Evolutionary conservation across 1,284 basidiomycete genomes (phyloP).

Genomic region (Polyporus tsugae): DNA sequence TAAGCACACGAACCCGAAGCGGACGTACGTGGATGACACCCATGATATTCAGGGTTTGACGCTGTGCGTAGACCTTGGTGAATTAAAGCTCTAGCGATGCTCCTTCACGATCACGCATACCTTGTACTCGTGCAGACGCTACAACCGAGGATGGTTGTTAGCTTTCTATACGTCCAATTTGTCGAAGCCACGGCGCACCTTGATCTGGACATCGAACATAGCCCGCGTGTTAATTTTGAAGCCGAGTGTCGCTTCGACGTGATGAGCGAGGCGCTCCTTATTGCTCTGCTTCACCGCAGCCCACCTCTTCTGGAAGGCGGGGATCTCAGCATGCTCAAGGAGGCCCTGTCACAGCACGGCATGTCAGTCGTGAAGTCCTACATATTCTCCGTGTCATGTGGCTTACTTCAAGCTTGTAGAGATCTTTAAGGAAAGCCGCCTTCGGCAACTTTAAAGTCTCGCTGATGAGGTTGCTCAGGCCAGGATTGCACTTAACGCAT

Average conservation of each 20-base stretch:
- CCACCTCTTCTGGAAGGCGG: conserved; percentile 81
- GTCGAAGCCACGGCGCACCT: conserved; percentile 54
- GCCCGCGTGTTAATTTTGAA: conserved; percentile 80
- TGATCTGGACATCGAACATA: conserved; percentile 93
- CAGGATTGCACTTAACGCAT: conserved; percentile 79
- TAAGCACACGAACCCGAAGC: not conserved
- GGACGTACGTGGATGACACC: conserved; percentile 83
- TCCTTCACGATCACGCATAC: conserved; percentile 40
- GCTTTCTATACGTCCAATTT: conserved; percentile 9
- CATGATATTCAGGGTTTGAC: conserved; percentile 86
- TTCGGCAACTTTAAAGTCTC: conserved; percentile 81
- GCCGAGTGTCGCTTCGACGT: conserved; percentile 81
- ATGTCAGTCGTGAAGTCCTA: not conserved
- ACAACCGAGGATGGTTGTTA: conserved; percentile 19
- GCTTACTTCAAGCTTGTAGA: conserved; percentile 64
- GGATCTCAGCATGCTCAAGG: conserved; percentile 73
- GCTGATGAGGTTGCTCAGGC: conserved; percentile 84
- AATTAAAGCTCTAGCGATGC: conserved; percentile 11
- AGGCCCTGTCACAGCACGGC: conserved; percentile 49
- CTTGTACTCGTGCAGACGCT: conserved; percentile 91
- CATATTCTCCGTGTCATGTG: too few relatives aligned
- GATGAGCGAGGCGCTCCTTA: conserved; percentile 84
- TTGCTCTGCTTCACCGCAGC: conserved; percentile 86
- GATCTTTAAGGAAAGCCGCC: conserved; percentile 81
- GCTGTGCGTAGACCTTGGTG: conserved; percentile 50